Percentiles rank a stretch among this genome's conserved stretches.
phyloP scores from a whole-genome alignment of 176 grass and related monocot genomes.

The Rhynchospora pubera region DNA sequence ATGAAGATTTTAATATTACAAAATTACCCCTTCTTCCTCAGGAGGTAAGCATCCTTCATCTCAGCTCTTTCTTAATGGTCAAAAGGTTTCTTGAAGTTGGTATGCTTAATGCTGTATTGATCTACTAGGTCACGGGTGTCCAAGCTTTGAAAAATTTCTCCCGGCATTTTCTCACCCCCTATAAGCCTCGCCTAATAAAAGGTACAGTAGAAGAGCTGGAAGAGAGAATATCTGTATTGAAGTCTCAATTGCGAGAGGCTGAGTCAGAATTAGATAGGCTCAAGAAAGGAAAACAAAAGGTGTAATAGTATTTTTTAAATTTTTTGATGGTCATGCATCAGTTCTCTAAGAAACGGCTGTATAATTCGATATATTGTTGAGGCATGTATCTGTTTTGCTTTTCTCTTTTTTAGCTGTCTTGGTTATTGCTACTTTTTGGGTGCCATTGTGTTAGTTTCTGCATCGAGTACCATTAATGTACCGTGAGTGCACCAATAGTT shows the following conservation, averaged over 20 bases:
- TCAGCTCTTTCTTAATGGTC: not conserved
- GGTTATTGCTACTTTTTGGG: not conserved
- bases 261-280: conserved; percentile 69
- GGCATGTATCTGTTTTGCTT: not conserved
- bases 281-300: conserved; percentile 71
- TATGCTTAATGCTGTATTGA: not conserved
- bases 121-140: conserved; percentile 72
- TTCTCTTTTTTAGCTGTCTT: not conserved
- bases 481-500: not conserved
- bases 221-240: conserved; percentile 51
- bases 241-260: conserved; percentile 46
- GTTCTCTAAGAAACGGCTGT: not conserved
- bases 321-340: not conserved
- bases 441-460: not conserved
- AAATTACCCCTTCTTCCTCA: conserved; percentile 94
- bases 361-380: conserved; percentile 7
- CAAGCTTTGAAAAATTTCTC: conserved; percentile 81
- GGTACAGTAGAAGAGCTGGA: conserved; percentile 71
- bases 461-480: not conserved
- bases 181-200: conserved; percentile 46
- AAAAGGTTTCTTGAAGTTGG: not conserved
- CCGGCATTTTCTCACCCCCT: conserved; percentile 57
- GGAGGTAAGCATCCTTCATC: conserved; percentile 40
- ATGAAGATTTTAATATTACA: conserved; percentile 95
- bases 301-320: conserved; percentile 29